phyloP scores from a whole-genome alignment of 1,284 basidiomycete genomes.

The Coniferiporia sulphurascens region DNA sequence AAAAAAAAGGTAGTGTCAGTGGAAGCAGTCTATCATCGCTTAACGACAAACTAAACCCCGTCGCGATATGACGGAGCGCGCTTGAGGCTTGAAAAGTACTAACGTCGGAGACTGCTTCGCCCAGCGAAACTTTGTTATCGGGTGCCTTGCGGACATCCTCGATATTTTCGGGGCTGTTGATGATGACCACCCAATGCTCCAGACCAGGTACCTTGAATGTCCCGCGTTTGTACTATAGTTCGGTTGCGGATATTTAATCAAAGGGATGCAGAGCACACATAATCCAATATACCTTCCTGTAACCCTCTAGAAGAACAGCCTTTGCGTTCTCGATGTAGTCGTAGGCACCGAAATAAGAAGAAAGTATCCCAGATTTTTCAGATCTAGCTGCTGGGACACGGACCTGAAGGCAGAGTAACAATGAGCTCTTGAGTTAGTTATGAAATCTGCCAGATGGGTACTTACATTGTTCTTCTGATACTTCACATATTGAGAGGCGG shows the following conservation, averaged over 20 bases:
- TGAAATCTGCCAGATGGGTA: background rate
- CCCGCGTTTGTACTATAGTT: slow-evolving; percentile 18
- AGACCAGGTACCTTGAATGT: slow-evolving; percentile 27
- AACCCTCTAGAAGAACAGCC: slow-evolving; percentile 2
- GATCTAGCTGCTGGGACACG: slow-evolving; percentile 2
- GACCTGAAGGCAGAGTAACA: background rate
- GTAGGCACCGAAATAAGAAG: slow-evolving; percentile 9
- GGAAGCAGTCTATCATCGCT: too few relatives aligned
- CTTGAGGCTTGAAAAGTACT: background rate
- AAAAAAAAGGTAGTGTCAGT: background rate
- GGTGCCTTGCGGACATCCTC: slow-evolving; percentile 33
- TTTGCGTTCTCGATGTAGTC: slow-evolving; percentile 6
- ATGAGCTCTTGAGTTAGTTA: background rate
- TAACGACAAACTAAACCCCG: too few relatives aligned
- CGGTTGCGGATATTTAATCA: background rate
- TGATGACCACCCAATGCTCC: slow-evolving; percentile 27
- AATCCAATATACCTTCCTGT: slow-evolving; percentile 1
- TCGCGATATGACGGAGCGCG: too few relatives aligned
- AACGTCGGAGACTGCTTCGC: slow-evolving; percentile 25
- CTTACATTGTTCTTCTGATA: background rate
- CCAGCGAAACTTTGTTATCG: slow-evolving; percentile 27
- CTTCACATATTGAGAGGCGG: background rate
- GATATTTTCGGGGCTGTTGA: slow-evolving; percentile 23
- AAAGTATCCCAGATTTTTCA: slow-evolving; percentile 5
- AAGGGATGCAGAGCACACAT: background rate